Conservation (phyloP, 345 rosid species). For the Populus deltoides region DNA sequence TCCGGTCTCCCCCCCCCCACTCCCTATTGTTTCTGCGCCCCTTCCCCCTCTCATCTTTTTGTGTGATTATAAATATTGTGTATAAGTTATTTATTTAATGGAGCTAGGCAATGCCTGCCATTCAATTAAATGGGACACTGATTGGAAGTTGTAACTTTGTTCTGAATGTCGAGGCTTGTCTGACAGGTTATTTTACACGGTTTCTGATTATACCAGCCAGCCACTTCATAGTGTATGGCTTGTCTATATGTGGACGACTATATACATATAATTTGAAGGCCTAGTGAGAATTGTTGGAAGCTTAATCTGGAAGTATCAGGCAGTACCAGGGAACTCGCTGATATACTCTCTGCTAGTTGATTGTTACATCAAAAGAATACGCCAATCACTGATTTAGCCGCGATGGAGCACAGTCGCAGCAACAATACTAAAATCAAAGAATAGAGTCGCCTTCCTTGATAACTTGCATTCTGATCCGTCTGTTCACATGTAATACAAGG, state of each 20-base stretch:
- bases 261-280: too few relatives aligned
- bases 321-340: too few relatives aligned
- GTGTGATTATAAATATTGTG: constrained; percentile 3
- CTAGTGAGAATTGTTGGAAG: not conserved
- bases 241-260: too few relatives aligned
- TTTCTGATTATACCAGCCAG: not conserved
- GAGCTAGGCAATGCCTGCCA: not conserved
- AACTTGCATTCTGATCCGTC: not conserved
- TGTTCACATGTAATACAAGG: not conserved
- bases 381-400: not conserved
- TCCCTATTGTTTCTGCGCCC: not conserved
- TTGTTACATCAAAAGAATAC: too few relatives aligned
- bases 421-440: too few relatives aligned
- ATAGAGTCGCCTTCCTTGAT: not conserved
- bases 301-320: not conserved
- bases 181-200: not conserved
- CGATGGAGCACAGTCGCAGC: not conserved
- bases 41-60: not conserved
- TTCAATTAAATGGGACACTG: not conserved
- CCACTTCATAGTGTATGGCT: not conserved
- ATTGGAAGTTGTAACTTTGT: not conserved
- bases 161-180: not conserved
- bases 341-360: too few relatives aligned
- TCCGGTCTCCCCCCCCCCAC: not conserved
- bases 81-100: constrained; percentile 14